Evolutionary conservation across 2,329 filamentous ascomycete genomes (phyloP), one percentile per base, ranked within the genome.

Genomic region (Aureobasidium sp.): DNA sequence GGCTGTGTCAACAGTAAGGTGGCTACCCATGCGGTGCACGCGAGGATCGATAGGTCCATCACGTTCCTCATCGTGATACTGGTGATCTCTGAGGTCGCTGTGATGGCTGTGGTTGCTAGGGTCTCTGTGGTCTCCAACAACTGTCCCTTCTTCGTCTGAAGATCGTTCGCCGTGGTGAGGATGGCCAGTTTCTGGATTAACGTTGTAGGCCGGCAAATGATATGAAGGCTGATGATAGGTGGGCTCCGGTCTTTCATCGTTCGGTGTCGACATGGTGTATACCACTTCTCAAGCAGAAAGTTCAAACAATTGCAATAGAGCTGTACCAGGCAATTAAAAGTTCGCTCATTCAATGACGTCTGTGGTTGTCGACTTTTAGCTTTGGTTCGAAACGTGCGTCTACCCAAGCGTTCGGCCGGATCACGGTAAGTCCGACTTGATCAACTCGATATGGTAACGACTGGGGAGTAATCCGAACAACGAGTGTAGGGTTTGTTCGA

Each of bases 1-100:
- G 61, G 74, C 76, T 4, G 78, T 80, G 21, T 80, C 73, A 27
- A 82, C 76, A 9, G 76, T 78, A 44, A 84, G 72, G 62, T 79
- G 77, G 47, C 76, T 78, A 21, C 54, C 64, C 65, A 58, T 68
- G 65, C 21, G 65, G 63, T 39, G 53, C 25, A 41, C 34, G 2
- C 49, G 44, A 45, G 59, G 61, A 3, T 62, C 34, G 13, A 47
- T 5, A 6, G 55, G 61, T 27, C 34, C 44, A 3, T 60, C 39
- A 16, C 47, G 37, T 9, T 59, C 58, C 11, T 60, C 55, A 16
- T 55, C 32, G 49, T 57, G 42, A 13, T 53, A 36, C 4, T 27
- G 50, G 11, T 42, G 27, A 27, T 61, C 45, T 45, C 57, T 50
- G 11, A 27, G 32, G 27, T 63, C 32, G 59, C 47, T 45, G 21